A percentile compares a stretch with the other conserved stretches of the same genome.
These are phyloP conservation scores for Aspergillus carlsbadensis DNA, from an alignment of 495 filamentous ascomycete species.

Conservation along the genomic window DNA sequence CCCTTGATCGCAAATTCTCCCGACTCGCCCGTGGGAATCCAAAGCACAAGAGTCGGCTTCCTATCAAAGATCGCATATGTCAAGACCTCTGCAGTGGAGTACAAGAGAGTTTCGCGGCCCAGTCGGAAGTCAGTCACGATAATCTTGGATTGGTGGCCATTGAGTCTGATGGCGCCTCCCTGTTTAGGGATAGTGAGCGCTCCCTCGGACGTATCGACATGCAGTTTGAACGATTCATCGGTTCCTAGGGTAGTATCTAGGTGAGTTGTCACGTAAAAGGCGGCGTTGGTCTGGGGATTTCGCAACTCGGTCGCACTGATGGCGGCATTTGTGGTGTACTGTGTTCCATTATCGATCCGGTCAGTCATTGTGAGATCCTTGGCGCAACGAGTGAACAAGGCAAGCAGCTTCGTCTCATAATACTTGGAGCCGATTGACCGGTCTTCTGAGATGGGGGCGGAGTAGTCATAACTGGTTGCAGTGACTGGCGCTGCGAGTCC, in stretches of 20 bases:
- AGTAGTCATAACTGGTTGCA: conserved; percentile 60
- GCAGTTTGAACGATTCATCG: conserved; percentile 50
- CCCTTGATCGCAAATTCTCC: conserved; percentile 55
- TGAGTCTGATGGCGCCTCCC: conserved; percentile 44
- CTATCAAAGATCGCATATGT: conserved; percentile 51
- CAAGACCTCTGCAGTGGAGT: conserved; percentile 60
- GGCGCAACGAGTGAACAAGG: conserved; percentile 54
- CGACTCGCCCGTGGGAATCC: conserved; percentile 52
- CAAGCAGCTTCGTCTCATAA: conserved; percentile 59
- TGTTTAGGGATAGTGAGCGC: conserved; percentile 44
- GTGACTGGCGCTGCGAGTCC: conserved; percentile 46
- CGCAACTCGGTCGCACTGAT: conserved; percentile 51
- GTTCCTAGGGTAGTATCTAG: conserved; percentile 43
- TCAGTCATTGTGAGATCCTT: conserved; percentile 53
- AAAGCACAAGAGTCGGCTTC: conserved; percentile 50
- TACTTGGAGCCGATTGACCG: conserved; percentile 58
- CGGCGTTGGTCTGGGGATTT: conserved; percentile 54
- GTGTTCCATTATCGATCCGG: conserved; percentile 56
- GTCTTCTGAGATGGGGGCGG: conserved; percentile 57
- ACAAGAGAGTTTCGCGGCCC: conserved; percentile 50
- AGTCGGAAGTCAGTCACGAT: conserved; percentile 58
- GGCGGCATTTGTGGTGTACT: conserved; percentile 49
- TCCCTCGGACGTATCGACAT: conserved; percentile 54
- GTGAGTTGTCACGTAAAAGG: conserved; percentile 59
- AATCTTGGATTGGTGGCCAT: conserved; percentile 61